Conservation (phyloP, 1,284 basidiomycete genomes). For the Puccinia triticina region DNA sequence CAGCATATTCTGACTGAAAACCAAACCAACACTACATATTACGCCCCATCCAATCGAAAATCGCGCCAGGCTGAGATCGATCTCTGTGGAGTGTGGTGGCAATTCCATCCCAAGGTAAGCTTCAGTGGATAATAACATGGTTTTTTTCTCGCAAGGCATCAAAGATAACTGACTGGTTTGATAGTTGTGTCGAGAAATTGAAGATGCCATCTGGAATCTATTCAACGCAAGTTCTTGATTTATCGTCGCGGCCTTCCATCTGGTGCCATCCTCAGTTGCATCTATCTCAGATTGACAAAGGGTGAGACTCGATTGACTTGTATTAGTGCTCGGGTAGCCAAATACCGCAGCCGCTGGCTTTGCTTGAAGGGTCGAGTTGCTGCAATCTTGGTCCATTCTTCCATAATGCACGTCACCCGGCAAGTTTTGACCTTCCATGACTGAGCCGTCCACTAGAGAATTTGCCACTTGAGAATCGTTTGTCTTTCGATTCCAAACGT, state of each 20-base stretch:
- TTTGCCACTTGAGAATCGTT: neutral
- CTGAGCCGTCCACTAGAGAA: neutral
- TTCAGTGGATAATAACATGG: neutral
- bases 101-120: no score
- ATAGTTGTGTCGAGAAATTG: neutral
- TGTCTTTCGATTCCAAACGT: conserved; percentile 1
- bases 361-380: neutral
- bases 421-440: neutral
- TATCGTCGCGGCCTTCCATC: neutral
- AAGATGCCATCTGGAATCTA: no score
- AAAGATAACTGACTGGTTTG: neutral
- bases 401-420: neutral
- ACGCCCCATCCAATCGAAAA: conserved; percentile 14
- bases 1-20: neutral
- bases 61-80: neutral
- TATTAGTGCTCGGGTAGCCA: conserved; percentile 1
- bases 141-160: neutral
- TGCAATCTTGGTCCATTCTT: neutral
- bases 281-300: conserved; percentile 16
- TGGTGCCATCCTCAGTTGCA: neutral
- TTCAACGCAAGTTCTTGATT: neutral
- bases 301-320: conserved; percentile 24
- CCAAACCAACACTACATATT: neutral
- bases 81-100: neutral
- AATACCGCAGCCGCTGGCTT: neutral